Evolutionary conservation across 768 basidiomycete genomes (phyloP), one percentile per base, ranked within the genome.

Genomic region (Gymnopilus dilepis): DNA sequence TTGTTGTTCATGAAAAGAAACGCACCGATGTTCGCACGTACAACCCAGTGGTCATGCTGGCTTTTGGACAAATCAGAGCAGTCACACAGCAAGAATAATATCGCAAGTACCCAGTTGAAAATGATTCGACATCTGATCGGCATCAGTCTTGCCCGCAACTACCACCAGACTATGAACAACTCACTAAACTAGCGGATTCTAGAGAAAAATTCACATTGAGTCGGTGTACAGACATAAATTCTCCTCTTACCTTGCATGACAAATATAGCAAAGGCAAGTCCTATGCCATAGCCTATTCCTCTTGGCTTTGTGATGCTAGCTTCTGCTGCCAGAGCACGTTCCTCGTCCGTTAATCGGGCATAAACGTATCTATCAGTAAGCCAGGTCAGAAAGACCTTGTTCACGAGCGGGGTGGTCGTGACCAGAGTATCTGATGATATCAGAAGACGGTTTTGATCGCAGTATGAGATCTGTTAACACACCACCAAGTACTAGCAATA

Each of bases 241-340:
- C 60, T 21, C 40, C 17, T 62, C 72, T 42, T 59, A 82, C 85
- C 80, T 79, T 88, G 86, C 87, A 88, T 89, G 0, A 72, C 75
- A 63, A 86, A 87, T 28, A 88, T 69, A 3, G 78, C 86, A 54
- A 86, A 75, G 0, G 81, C 87, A 1, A 89, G 69, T 6, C 87
- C 88, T 54, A 89, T 80, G 1, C 88, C 88, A 68, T 83, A 85
- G 0, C 87, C 87, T 38, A 88, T 76, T 0, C 84, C 82, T 33
- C 66, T 74, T 2, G 86, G 85, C 9, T 65, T 64, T 11, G 57
- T 65, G 37, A 58, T 80, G 47, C 37, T 76, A 68, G 59, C 60
- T 11, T 62, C 61, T 1, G 63, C 56, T 0, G 74, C 72, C 4
- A 72, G 69, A 0, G 72, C 77, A 34, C 77, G 78, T 45, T 80